These are phyloP conservation scores for Symbiodinium natans DNA, from an alignment of 73 alveolate genomes.

Conservation along the genomic window DNA sequence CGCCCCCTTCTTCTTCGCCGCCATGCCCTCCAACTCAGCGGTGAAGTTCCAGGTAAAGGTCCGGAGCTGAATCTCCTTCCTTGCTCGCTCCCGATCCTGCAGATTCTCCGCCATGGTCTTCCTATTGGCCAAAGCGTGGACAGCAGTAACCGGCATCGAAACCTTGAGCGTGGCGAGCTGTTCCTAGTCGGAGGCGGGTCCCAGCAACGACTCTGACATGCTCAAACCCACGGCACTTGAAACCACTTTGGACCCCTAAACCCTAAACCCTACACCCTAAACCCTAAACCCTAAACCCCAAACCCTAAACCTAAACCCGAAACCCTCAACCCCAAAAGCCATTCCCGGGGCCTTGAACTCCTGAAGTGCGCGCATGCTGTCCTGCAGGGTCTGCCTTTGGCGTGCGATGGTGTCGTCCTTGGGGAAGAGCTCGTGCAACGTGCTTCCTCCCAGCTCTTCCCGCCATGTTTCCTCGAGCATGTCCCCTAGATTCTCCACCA, in stretches of 20 bases:
- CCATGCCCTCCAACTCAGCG: neutral
- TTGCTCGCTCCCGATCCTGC: neutral
- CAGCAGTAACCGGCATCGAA: neutral
- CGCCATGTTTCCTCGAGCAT: neutral
- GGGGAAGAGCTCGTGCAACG: conserved; percentile 44
- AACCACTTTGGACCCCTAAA: too few relatives aligned
- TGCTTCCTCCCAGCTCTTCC: neutral
- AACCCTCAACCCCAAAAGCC: too few relatives aligned
- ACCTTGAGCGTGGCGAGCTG: conserved; percentile 9
- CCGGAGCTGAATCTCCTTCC: neutral
- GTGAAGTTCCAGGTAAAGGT: neutral
- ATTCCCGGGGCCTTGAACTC: conserved; percentile 66
- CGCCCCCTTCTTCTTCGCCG: neutral
- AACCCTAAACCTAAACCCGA: too few relatives aligned
- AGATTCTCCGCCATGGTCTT: neutral
- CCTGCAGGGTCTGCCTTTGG: neutral
- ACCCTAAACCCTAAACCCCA: too few relatives aligned
- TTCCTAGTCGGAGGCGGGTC: neutral
- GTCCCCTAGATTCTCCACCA: conserved; percentile 42
- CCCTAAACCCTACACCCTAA: too few relatives aligned
- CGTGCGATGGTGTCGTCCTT: neutral
- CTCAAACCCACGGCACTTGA: too few relatives aligned
- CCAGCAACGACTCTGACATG: too few relatives aligned
- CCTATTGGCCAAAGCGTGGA: neutral
- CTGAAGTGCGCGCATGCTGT: neutral